phyloP scores from a whole-genome alignment of 305 asterid species.

The Fraxinus latifolia region DNA sequence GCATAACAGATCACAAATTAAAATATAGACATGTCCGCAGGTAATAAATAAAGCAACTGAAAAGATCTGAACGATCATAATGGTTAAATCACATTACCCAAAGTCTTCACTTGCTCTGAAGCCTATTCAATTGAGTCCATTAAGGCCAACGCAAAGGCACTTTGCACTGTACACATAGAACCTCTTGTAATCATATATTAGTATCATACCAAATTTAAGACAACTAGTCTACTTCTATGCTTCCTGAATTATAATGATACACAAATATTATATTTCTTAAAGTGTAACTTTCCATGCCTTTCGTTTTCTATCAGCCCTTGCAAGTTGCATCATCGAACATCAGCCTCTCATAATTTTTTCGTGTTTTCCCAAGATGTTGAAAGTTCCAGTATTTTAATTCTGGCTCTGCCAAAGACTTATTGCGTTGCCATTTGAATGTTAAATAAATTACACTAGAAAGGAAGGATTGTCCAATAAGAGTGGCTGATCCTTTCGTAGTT shows the following conservation, averaged over 20 bases:
- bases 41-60: background rate
- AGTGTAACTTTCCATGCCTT: background rate
- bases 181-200: background rate
- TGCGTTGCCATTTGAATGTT: background rate
- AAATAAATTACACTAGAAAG: background rate
- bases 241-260: background rate
- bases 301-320: background rate
- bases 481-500: background rate
- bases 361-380: background rate
- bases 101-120: background rate
- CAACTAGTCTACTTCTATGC: background rate
- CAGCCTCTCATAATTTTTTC: background rate
- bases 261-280: background rate
- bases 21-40: slow-evolving; percentile 1
- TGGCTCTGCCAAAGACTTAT: background rate
- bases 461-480: background rate
- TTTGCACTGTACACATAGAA: background rate
- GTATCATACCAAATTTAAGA: background rate
- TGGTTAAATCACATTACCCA: background rate
- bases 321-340: background rate
- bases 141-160: background rate
- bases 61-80: background rate
- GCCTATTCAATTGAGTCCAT: background rate
- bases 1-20: background rate
- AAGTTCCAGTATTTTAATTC: background rate